These are phyloP conservation scores for Juglanconis juglandina DNA, from an alignment of 2,329 filamentous ascomycete genomes.

Conservation along the genomic window DNA sequence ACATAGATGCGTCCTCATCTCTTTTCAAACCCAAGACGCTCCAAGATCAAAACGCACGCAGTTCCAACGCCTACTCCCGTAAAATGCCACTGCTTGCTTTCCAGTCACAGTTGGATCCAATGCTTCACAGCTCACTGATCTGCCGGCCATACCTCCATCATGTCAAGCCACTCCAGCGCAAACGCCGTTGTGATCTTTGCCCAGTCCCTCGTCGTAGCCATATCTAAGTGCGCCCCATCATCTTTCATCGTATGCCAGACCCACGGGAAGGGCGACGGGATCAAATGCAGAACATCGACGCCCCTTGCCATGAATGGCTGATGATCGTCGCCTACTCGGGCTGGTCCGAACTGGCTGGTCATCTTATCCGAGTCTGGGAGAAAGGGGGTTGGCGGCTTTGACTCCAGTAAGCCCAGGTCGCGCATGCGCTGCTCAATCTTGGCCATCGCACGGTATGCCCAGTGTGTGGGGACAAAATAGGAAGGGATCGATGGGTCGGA, in stretches of 20 bases:
- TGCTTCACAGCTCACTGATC: background rate
- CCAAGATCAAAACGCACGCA: background rate
- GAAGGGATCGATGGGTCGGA: slow-evolving; percentile 56
- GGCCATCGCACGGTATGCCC: slow-evolving; percentile 63
- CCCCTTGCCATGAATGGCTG: slow-evolving; percentile 84
- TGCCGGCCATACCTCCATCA: slow-evolving; percentile 35
- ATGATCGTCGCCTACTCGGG: slow-evolving; percentile 78
- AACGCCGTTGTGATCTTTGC: slow-evolving; percentile 79
- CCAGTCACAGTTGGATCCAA: background rate
- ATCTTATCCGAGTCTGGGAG: slow-evolving; percentile 61
- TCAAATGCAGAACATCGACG: slow-evolving; percentile 85
- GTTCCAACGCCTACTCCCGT: background rate
- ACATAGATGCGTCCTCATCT: background rate
- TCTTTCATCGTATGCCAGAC: slow-evolving; percentile 88
- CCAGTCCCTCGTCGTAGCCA: slow-evolving; percentile 82
- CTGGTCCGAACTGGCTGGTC: slow-evolving; percentile 42
- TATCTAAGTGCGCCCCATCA: slow-evolving; percentile 79
- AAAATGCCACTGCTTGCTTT: background rate
- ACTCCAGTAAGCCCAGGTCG: slow-evolving; percentile 48
- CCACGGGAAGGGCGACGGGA: slow-evolving; percentile 74
- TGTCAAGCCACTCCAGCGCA: slow-evolving; percentile 86
- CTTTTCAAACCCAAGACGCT: background rate
- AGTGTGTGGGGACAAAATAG: slow-evolving; percentile 64
- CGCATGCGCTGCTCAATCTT: slow-evolving; percentile 56
- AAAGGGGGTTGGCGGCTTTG: slow-evolving; percentile 51